Conservation (phyloP, 306 rosid genomes). For the Inga laurina region DNA sequence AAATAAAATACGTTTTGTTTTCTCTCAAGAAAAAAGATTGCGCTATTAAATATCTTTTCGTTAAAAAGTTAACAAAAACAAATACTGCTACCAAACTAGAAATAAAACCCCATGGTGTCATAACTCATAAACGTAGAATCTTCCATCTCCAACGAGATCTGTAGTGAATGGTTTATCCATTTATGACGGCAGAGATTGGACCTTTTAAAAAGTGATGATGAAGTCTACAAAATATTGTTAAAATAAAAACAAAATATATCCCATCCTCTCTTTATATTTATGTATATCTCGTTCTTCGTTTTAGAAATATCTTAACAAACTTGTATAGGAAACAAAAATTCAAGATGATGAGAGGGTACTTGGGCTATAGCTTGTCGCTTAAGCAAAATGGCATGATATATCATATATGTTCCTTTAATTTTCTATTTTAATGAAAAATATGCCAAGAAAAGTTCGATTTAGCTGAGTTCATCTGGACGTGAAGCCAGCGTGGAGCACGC, state of each 20-base stretch:
- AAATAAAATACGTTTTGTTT: too few relatives aligned
- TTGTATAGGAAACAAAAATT: background rate
- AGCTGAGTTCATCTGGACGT: background rate
- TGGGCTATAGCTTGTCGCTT: constrained; percentile 20
- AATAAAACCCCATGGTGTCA: background rate
- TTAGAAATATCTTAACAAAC: background rate
- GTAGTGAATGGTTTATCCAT: background rate
- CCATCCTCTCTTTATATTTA: background rate
- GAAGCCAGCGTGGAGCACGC: background rate
- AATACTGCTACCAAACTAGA: background rate
- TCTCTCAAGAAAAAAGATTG: too few relatives aligned
- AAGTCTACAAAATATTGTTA: background rate
- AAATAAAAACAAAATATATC: background rate
- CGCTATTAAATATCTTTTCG: too few relatives aligned
- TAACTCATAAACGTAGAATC: background rate
- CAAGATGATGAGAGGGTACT: background rate
- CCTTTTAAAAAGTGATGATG: background rate
- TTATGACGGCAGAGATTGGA: background rate
- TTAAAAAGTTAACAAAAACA: background rate
- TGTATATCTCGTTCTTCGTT: background rate
- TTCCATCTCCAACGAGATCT: background rate
- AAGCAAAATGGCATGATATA: constrained; percentile 21
- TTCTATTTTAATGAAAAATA: background rate
- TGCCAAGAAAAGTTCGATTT: background rate
- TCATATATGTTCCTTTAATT: background rate